Evolutionary conservation across 225 moss, liverwort and hornwort species (phyloP).

Genomic region (Marchantia polymorpha): DNA sequence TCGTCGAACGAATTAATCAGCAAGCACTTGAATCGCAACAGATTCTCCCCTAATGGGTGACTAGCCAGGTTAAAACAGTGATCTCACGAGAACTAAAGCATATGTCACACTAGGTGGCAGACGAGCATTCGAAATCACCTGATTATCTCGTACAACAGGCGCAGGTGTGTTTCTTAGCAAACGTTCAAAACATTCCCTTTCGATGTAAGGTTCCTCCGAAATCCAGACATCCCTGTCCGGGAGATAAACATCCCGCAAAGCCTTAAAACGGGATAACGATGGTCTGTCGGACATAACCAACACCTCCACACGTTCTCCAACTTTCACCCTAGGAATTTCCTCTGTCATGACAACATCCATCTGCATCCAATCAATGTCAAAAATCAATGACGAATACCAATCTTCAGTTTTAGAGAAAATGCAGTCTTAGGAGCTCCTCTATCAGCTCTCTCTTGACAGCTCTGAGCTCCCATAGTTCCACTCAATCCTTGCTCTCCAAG

Average conservation of each 20-base stretch:
- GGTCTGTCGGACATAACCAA: slow-evolving; percentile 80
- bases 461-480: no score
- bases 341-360: slow-evolving; percentile 69
- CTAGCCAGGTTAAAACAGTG: not conserved
- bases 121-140: slow-evolving; percentile 3
- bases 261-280: slow-evolving; percentile 73
- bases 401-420: no score
- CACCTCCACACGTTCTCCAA: slow-evolving; percentile 70
- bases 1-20: no score
- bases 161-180: slow-evolving; percentile 5
- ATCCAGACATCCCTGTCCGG: slow-evolving; percentile 71
- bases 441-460: no score
- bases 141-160: not conserved
- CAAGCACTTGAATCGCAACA: not conserved
- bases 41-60: not conserved
- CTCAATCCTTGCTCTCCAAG: no score
- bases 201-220: slow-evolving; percentile 62
- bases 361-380: slow-evolving; percentile 32
- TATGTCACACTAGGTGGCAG: not conserved
- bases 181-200: slow-evolving; percentile 60
- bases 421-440: no score
- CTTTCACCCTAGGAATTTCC: slow-evolving; percentile 62
- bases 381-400: not conserved
- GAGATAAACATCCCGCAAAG: slow-evolving; percentile 76
- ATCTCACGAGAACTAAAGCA: not conserved